Evolutionary conservation across 73 alveolate genomes (phyloP), one percentile per base, ranked within the genome.

Genomic region (Paramecium biaurelia): DNA sequence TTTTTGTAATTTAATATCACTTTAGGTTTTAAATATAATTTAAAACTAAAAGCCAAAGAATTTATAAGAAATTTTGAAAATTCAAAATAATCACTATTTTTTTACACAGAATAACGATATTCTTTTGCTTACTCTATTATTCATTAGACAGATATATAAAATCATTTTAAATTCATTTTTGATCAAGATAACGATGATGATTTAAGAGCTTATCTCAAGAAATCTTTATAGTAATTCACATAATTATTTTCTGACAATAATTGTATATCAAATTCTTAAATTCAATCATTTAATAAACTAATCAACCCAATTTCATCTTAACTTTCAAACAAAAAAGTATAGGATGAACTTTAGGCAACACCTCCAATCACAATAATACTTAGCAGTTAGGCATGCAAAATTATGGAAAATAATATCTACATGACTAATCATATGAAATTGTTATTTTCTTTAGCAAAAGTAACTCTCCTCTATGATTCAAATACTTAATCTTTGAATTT

Each of bases 161-260:
- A 5, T 63, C 82, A 63, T 24, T 26, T 32, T 28, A 63, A 63
- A 24, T 63, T 63, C 10, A 32, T 26, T 14, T 63, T 63, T 63
- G 84, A 63, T 23, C 26, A 63, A 32, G 84, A 63, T 4, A 63
- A 63, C 9, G 86, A 72, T 35, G 67, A 72, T 35, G 86, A 72
- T 35, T 35, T 72, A 21, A 72, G 63, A 72, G 86, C 86, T 12
- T 72, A 72, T 12, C 24, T 34, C 6, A 72, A 72, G 32, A 72
- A 72, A 34, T 34, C 56, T 35, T 35, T 72, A 35, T 18, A 35
- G 5, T 32, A 72, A 18, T 30, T 72, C 8, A 12, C 32, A 72
- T 38, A 72, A 15, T 28, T 72, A 34, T 72, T 34, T 12, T 24
- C 21, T 23, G 38, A 67, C 0, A 0, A 21, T 18, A 53, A 53